Conservation (phyloP, 1,139 yeast genomes). For the Suhomyces anneliseae region DNA sequence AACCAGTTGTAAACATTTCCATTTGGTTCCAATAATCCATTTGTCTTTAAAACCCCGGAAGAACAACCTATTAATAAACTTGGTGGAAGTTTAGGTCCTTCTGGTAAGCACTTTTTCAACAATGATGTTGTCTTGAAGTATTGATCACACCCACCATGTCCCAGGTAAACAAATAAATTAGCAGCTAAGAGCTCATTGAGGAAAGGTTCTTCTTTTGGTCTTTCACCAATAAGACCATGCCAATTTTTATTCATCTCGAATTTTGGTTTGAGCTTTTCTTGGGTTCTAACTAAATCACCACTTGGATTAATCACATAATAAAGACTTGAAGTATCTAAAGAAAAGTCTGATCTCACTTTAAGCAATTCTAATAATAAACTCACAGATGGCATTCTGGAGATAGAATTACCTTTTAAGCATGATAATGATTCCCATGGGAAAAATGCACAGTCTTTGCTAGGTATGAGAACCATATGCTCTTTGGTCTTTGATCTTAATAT, state of each 20-base stretch:
- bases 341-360: constrained; percentile 11
- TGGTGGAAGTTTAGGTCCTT: constrained; percentile 52
- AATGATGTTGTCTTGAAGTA: constrained; percentile 49
- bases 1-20: constrained; percentile 80
- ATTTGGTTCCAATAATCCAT: constrained; percentile 66
- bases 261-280: constrained; percentile 51
- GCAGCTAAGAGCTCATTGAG: constrained; percentile 33
- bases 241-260: constrained; percentile 47
- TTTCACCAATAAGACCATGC: constrained; percentile 52
- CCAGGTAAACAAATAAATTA: constrained; percentile 73
- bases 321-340: constrained; percentile 27
- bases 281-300: constrained; percentile 72
- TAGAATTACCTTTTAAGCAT: constrained; percentile 51
- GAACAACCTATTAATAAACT: constrained; percentile 87
- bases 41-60: constrained; percentile 65
- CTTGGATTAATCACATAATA: constrained; percentile 78
- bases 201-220: constrained; percentile 56
- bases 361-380: constrained; percentile 46
- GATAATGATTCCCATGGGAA: constrained; percentile 91
- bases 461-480: constrained; percentile 66
- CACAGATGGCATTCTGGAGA: constrained; percentile 77
- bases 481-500: constrained; percentile 13
- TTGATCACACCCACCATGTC: constrained; percentile 96
- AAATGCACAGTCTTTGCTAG: constrained; percentile 60
- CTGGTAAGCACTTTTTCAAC: constrained; percentile 22